Evolutionary conservation across 2,329 filamentous ascomycete species (phyloP), one percentile per base, ranked within the genome.

Genomic region (Pseudopithomyces maydicus): DNA sequence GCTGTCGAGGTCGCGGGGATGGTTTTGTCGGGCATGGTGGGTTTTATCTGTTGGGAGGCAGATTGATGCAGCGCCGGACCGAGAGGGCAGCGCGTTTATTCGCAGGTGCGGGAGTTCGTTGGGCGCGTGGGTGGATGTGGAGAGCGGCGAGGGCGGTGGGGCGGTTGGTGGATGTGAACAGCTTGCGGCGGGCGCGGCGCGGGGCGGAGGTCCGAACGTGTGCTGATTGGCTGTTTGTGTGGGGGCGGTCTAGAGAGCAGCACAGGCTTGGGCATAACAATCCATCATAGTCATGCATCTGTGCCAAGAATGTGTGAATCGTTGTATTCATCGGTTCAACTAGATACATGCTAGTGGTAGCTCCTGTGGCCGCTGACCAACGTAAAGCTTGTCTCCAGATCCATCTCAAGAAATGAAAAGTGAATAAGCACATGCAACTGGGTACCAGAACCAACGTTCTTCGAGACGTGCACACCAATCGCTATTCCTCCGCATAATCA

Each of bases 21-120:
- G 57, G 74, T 74, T 32, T 74, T 73, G 55, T 67, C 67, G 2
- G 70, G 57, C 70, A 73, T 73, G 2, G 22, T 65, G 62, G 54
- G 53, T 38, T 56, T 10, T 54, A n/a, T n/a, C n/a, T n/a, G n/a
- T 23, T 15, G 23, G 11, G 14, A 6, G 20, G 36, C n/a, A n/a
- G n/a, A n/a, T n/a, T n/a, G n/a, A n/a, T n/a, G n/a, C n/a, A n/a
- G n/a, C n/a, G n/a, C n/a, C n/a, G n/a, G n/a, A n/a, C n/a, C n/a
- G n/a, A n/a, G n/a, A 36, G 35, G 35, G 44, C 44, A 22, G 22
- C 8, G 43, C 14, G 41, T 10, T 15, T n/a, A 32, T 23, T 10
- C 8, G 41, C 14, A 26, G 43, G 15, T 22, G n/a, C n/a, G 23
- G n/a, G 42, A 29, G 26, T 29, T 29, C 22, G 41, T n/a, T n/a